Conservation (phyloP, 768 basidiomycete species). For the Hebeloma cylindrosporum region DNA sequence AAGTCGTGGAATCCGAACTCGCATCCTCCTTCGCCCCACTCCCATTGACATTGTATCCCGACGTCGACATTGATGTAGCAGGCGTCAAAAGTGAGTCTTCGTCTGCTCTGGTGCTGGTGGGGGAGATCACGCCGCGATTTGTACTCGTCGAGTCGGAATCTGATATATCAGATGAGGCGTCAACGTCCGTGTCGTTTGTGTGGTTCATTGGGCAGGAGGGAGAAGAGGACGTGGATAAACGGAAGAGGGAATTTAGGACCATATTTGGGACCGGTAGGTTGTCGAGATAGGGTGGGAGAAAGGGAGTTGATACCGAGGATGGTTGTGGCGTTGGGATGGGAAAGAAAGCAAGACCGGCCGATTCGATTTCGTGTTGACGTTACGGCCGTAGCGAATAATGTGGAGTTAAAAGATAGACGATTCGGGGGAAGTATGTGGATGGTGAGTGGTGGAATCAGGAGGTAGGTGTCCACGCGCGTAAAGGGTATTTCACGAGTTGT, state of each 20-base stretch:
- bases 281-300: not conserved
- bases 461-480: too few species aligned
- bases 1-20: not conserved
- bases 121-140: not conserved
- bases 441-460: too few species aligned
- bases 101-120: too few species aligned
- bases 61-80: not conserved
- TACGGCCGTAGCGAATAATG: too few species aligned
- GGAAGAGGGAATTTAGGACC: not conserved
- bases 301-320: too few species aligned
- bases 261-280: not conserved
- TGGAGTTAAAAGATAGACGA: too few species aligned
- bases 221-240: constrained; percentile 3
- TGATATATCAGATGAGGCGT: not conserved
- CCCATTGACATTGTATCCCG: not conserved
- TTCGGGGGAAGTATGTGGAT: too few species aligned
- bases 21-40: not conserved
- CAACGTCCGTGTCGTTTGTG: not conserved
- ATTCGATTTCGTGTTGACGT: too few species aligned
- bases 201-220: not conserved
- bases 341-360: too few species aligned
- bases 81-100: not conserved
- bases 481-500: too few species aligned
- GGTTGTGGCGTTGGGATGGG: too few species aligned
- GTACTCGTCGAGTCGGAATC: not conserved